Evolutionary conservation across 2,329 filamentous ascomycete genomes (phyloP), one percentile per base, ranked within the genome.

Genomic region (Hypoxylon sp.): DNA sequence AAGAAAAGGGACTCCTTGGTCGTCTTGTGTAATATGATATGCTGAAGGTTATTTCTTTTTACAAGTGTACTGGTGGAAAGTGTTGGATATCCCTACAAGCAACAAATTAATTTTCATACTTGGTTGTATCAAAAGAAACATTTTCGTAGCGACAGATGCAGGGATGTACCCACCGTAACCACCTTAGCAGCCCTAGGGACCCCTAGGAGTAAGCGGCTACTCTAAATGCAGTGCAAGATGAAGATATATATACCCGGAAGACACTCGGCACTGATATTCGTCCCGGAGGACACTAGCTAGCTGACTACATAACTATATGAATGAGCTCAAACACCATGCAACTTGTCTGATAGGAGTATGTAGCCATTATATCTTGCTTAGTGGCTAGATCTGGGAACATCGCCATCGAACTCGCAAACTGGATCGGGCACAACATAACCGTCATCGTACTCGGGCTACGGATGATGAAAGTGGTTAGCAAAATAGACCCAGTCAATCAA

Each of bases 371-470:
- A 56, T 20, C 24, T 59, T 47, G 61, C 47, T 32, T 64, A 26
- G 7, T 26, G 24, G 24, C 24, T 26, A 26, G 7, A 41, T 8
- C 22, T 15, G 11, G 52, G 61, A 7, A 64, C 56, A 37, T 64
- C 61, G 6, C 19, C 43, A 34, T 54, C 52, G 28, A 43, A 58
- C 30, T 54, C 8, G 19, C 57, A 61, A 30, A 39, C 44, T 1
- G 47, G 4, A n/a, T 24, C 20, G 15, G 62, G 62, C 20, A 44
- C 28, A 1, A 65, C 62, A 20, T 28, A 58, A 17, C 37, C 41
- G 30, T 65, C 57, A n/a, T 58, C 62, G n/a, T 62, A 61, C 28
- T 57, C 57, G 15, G 41, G 13, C 58, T 65, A 19, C 20, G 11
- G 8, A 34, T 56, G 5, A 10, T 15, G 43, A 19, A 11, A 41